Evolutionary conservation across 768 basidiomycete genomes (phyloP).

Genomic region (Mycena capillaripes): DNA sequence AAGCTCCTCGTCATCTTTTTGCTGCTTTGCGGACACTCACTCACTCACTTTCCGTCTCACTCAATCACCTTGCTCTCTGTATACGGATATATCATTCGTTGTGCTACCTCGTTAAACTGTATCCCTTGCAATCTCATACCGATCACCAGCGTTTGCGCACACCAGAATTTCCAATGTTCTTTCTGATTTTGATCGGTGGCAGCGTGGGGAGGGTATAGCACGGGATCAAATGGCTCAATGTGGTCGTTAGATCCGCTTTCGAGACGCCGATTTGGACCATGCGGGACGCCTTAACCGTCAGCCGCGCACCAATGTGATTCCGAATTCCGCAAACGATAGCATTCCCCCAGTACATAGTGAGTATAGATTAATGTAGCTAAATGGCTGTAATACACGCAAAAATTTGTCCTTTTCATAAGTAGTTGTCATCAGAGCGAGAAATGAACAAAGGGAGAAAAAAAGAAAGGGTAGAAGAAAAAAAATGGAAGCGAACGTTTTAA

Average conservation of each 20-base stretch:
- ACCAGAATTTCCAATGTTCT: background rate
- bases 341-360: slow-evolving; percentile 27
- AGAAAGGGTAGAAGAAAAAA: background rate
- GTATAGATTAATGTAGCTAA: slow-evolving; percentile 27
- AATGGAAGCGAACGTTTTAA: background rate
- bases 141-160: background rate
- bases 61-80: slow-evolving; percentile 30
- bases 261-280: background rate
- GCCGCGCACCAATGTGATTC: background rate
- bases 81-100: slow-evolving; percentile 39
- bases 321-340: background rate
- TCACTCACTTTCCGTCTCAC: slow-evolving; percentile 39
- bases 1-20: slow-evolving; percentile 45
- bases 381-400: slow-evolving; percentile 4
- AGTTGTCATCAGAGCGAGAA: no score
- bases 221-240: background rate
- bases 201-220: background rate
- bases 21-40: slow-evolving; percentile 40
- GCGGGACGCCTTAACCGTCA: background rate
- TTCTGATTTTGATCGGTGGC: slow-evolving; percentile 1
- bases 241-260: background rate
- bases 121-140: slow-evolving; percentile 31
- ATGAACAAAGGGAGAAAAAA: background rate
- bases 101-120: slow-evolving; percentile 30
- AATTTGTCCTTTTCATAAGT: background rate